phyloP scores from a whole-genome alignment of 2,329 filamentous ascomycete species.

The Saccharata proteae region DNA sequence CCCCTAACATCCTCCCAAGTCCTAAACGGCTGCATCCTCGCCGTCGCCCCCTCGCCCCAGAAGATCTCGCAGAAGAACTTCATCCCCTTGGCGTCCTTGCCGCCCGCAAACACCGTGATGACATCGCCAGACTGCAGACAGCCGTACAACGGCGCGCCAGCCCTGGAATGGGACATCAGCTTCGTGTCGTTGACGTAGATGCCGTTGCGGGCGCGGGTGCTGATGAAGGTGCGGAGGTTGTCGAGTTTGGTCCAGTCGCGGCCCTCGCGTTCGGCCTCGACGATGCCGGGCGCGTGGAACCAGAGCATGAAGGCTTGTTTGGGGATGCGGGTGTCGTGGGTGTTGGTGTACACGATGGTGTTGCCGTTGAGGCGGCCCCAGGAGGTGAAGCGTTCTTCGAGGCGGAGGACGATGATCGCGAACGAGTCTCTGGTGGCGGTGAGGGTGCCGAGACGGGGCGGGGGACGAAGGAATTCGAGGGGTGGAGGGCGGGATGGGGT shows the following conservation, averaged over 20 bases:
- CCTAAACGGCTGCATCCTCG: too few species aligned
- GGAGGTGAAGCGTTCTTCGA: conserved; percentile 56
- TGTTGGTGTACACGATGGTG: conserved; percentile 52
- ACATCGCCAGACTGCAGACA: conserved; percentile 66
- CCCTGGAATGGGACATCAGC: conserved; percentile 44
- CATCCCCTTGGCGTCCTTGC: conserved; percentile 21
- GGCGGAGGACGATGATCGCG: conserved; percentile 46
- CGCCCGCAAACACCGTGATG: conserved; percentile 55
- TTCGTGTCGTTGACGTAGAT: conserved; percentile 66
- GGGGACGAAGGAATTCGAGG: conserved; percentile 23
- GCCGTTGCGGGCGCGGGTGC: conserved; percentile 67
- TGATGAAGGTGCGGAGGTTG: conserved; percentile 57
- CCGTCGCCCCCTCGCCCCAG: conserved; percentile 24
- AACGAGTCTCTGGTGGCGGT: conserved; percentile 54
- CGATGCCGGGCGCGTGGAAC: conserved; percentile 58
- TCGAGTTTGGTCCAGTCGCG: conserved; percentile 42
- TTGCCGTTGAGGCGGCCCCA: conserved; percentile 67
- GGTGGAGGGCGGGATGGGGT: not conserved
- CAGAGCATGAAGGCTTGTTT: conserved; percentile 71
- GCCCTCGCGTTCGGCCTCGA: conserved; percentile 35
- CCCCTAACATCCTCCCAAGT: too few species aligned
- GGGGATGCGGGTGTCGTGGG: conserved; percentile 58
- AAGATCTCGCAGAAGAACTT: conserved; percentile 34
- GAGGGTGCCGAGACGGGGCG: conserved; percentile 49
- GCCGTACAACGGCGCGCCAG: conserved; percentile 45